Percentiles rank a stretch among this genome's conserved stretches.
These are phyloP conservation scores for Poteriospumella lacustris DNA, from an alignment of 108 stramenopile genomes.

Conservation along the genomic window DNA sequence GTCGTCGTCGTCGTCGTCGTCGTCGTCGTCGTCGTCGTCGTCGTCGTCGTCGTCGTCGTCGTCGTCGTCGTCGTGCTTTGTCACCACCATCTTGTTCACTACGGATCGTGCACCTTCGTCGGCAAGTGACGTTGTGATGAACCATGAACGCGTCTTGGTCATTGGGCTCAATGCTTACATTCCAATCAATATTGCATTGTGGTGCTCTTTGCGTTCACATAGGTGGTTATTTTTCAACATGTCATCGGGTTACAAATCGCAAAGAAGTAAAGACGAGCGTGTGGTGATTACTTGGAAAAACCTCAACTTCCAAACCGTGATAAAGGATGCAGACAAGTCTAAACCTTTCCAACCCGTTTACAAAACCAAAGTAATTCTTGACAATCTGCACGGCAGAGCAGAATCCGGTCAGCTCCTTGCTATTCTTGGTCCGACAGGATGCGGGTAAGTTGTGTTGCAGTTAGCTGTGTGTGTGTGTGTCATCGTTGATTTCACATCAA, in stretches of 20 bases:
- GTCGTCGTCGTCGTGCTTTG: too few relatives aligned
- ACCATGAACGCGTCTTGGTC: too few relatives aligned
- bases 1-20: too few relatives aligned
- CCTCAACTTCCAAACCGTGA: not conserved
- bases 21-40: too few relatives aligned
- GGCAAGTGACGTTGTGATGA: too few relatives aligned
- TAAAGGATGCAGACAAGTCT: not conserved
- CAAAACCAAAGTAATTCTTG: conserved; percentile 18
- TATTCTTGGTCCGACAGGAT: conserved; percentile 51
- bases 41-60: too few relatives aligned
- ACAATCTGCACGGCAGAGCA: not conserved
- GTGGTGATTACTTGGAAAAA: not conserved
- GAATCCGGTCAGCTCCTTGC: conserved; percentile 43
- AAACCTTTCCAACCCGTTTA: not conserved
- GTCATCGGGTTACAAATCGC: not conserved
- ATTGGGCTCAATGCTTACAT: too few relatives aligned
- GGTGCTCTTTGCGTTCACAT: too few relatives aligned
- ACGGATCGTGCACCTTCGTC: too few relatives aligned
- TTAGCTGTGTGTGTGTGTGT: conserved; percentile 45
- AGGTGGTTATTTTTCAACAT: too few relatives aligned
- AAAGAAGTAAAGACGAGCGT: not conserved
- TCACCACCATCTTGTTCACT: too few relatives aligned
- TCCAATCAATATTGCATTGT: too few relatives aligned
- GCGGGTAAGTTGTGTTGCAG: conserved; percentile 44
- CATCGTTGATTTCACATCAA: conserved; percentile 15